Evolutionary conservation across 2,329 filamentous ascomycete species (phyloP).

Genomic region (Didymosphaeria variabile): DNA sequence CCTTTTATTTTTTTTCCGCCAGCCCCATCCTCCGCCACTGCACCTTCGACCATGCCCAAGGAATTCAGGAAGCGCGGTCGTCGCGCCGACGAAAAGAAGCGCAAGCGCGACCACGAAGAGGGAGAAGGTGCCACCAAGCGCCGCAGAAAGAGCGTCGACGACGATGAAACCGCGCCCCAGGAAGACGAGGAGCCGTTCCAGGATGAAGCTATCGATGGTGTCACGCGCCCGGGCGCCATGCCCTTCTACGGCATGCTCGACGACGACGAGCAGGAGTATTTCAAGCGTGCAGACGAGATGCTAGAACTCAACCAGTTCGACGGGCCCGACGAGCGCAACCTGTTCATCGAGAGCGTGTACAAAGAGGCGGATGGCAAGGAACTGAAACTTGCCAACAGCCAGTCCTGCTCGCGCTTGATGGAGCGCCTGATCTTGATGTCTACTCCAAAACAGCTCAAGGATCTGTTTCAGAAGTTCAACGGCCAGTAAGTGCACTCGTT

Average conservation of each 20-base stretch:
- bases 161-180: constrained; percentile 19
- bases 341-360: constrained; percentile 79
- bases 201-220: constrained; percentile 39
- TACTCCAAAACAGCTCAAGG: constrained; percentile 81
- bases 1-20: constrained; percentile 4
- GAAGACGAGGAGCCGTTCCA: constrained; percentile 26
- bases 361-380: constrained; percentile 90
- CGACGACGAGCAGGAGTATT: constrained; percentile 95
- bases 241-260: constrained; percentile 94
- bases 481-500: constrained; percentile 66
- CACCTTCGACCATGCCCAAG: constrained; percentile 61
- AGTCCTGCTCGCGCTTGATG: constrained; percentile 92
- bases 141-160: constrained; percentile 33
- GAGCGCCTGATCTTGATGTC: constrained; percentile 89
- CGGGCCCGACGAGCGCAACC: constrained; percentile 67
- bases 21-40: constrained; percentile 5
- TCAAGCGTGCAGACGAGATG: constrained; percentile 86
- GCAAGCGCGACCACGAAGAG: constrained; percentile 58
- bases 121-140: constrained; percentile 51
- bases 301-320: constrained; percentile 90
- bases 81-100: constrained; percentile 60
- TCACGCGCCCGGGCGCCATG: constrained; percentile 61
- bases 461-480: constrained; percentile 83
- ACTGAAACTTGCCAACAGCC: constrained; percentile 93
- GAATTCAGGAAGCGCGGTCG: constrained; percentile 67